Conservation (phyloP, 192 early-diverging fungal species). For the Rhizophagus prolifer region DNA sequence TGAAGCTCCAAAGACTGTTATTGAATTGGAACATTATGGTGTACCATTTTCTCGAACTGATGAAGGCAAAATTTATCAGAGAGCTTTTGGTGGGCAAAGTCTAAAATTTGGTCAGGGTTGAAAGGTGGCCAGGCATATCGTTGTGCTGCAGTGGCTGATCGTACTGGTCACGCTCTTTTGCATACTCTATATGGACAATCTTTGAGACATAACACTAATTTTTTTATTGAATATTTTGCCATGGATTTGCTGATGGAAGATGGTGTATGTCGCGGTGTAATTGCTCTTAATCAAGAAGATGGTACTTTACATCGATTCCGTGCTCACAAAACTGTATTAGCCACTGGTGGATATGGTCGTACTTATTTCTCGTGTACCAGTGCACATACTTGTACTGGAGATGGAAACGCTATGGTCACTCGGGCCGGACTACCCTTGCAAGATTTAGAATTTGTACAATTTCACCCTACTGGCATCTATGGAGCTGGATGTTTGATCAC, state of each 20-base stretch:
- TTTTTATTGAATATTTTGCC: slow-evolving; percentile 99
- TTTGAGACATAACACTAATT: slow-evolving; percentile 92
- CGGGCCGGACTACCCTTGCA: slow-evolving; percentile 95
- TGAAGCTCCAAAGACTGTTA: slow-evolving; percentile 92
- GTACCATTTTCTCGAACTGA: slow-evolving; percentile 97
- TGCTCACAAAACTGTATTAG: slow-evolving; percentile 95
- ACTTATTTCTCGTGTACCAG: slow-evolving; percentile 98
- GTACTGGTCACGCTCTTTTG: slow-evolving; percentile 95
- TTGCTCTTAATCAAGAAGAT: slow-evolving; percentile 98
- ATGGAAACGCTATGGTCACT: slow-evolving; percentile 99
- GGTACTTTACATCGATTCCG: slow-evolving; percentile 97
- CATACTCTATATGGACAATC: slow-evolving; percentile 99
- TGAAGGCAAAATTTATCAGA: slow-evolving; percentile 98
- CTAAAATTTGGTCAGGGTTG: slow-evolving; percentile 90
- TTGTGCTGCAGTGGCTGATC: slow-evolving; percentile 97
- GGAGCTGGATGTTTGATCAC: slow-evolving; percentile 97
- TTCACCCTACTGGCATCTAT: slow-evolving; percentile 99
- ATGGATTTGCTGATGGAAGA: slow-evolving; percentile 99
- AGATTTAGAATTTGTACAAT: slow-evolving; percentile 99
- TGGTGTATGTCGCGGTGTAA: slow-evolving; percentile 93
- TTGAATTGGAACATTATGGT: slow-evolving; percentile 98
- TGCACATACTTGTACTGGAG: slow-evolving; percentile 98
- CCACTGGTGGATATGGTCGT: slow-evolving; percentile 99
- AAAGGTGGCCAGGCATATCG: slow-evolving; percentile 94
- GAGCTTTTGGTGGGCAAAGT: slow-evolving; percentile 97